Evolutionary conservation across 2,329 filamentous ascomycete species (phyloP), one percentile per base, ranked within the genome.

Genomic region (Dactylellina sp.): DNA sequence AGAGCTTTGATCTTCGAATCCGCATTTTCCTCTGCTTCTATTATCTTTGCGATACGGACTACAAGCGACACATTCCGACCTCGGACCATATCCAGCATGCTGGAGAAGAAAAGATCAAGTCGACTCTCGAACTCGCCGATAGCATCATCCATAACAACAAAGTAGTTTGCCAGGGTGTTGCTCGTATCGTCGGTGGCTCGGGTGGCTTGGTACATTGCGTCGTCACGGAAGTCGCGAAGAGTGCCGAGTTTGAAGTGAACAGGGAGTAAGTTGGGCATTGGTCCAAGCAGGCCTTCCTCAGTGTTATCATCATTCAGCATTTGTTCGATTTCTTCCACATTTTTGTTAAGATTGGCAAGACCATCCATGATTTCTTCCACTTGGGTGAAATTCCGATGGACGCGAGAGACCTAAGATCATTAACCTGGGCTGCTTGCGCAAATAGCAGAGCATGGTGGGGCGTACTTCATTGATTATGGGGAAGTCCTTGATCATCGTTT

Each of bases 401-500:
- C 95, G 82, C 97, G 92, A 63, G 94, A 94, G 62, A 96, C 78
- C 76, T 78, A 20, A 3, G 25, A 42, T 14, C 40, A 6, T 47
- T 76, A 61, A 76, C 64, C 39, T 37, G 22, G 37, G 22, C n/a
- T 18, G 14, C n/a, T 24, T 12, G 3, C n/a, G 35, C n/a, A 9
- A 5, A 32, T 7, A 16, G 18, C 14, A 37, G 28, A 28, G 18
- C 20, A 2, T 14, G 25, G 16, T 53, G 18, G 55, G 46, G 37
- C 61, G 49, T 59, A 77, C 91, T 75, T 92, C 84, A 81, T 96
- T 95, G 84, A 96, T 95, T 80, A 92, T 92, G 37, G 91, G 90
- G 82, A 99, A 98, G 84, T 99, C 95, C 79, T 91, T 89, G 79
- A 99, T 97, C 88, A 97, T 97, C 80, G 92, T 92, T 84, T 98